These are phyloP conservation scores for Hymenoscyphus infarciens DNA, from an alignment of 2,329 filamentous ascomycete genomes.

Conservation along the genomic window DNA sequence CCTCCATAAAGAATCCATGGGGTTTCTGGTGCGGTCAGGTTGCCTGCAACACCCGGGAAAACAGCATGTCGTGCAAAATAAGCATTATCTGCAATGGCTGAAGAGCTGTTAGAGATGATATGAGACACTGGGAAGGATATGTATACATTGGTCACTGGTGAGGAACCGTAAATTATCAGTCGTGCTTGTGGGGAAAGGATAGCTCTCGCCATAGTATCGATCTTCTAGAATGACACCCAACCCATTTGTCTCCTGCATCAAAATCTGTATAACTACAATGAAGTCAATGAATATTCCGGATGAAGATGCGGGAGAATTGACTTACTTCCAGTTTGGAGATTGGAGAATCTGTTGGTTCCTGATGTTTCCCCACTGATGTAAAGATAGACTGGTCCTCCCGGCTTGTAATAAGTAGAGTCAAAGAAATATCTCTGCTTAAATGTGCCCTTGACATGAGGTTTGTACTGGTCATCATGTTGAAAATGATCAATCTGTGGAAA, in stretches of 20 bases:
- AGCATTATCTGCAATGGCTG: constrained; percentile 47
- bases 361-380: constrained; percentile 46
- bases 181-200: constrained; percentile 44
- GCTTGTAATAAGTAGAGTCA: constrained; percentile 49
- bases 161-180: constrained; percentile 48
- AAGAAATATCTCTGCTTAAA: constrained; percentile 55
- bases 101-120: constrained; percentile 6
- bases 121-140: neutral
- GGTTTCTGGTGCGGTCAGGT: constrained; percentile 42
- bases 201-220: constrained; percentile 48
- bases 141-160: constrained; percentile 46
- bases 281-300: constrained; percentile 21
- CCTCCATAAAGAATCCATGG: constrained; percentile 46
- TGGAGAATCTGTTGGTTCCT: constrained; percentile 38
- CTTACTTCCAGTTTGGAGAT: constrained; percentile 39
- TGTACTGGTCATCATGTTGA: constrained; percentile 39
- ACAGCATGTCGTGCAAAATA: constrained; percentile 48
- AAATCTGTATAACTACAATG: constrained; percentile 45
- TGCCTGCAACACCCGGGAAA: constrained; percentile 42
- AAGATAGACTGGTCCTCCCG: constrained; percentile 49
- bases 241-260: constrained; percentile 52
- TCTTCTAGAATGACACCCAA: constrained; percentile 53
- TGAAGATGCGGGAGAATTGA: constrained; percentile 22
- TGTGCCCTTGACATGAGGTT: constrained; percentile 44
- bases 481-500: constrained; percentile 44